A percentile compares a stretch with the other conserved stretches of the same genome.
Evolutionary conservation across 805 yeast species (phyloP).

Genomic region (Hanseniaspora mollemarum): DNA sequence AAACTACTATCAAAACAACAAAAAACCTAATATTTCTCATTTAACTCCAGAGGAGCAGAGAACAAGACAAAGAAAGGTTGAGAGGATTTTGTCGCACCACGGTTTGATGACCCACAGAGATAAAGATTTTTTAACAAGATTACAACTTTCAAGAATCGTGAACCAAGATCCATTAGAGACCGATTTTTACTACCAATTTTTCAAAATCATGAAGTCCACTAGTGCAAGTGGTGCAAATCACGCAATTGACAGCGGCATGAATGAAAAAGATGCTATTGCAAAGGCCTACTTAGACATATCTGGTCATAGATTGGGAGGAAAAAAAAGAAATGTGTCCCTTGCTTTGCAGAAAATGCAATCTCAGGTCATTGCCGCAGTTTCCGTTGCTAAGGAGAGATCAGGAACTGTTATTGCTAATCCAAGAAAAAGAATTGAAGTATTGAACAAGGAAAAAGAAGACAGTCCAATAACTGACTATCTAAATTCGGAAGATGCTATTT

Average conservation of each 20-base stretch:
- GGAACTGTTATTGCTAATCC: conserved; percentile 82
- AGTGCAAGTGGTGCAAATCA: conserved; percentile 4
- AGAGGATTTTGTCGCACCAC: conserved; percentile 64
- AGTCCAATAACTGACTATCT: conserved; percentile 25
- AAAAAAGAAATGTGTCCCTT: conserved; percentile 71
- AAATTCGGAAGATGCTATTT: conserved; percentile 19
- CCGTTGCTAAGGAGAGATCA: conserved; percentile 83
- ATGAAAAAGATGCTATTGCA: conserved; percentile 69
- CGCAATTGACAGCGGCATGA: conserved; percentile 26
- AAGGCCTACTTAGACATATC: conserved; percentile 84
- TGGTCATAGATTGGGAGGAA: conserved; percentile 81
- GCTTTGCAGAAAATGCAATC: conserved; percentile 96
- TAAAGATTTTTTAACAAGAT: conserved; percentile 86
- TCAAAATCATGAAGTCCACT: conserved; percentile 49
- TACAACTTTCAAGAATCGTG: conserved; percentile 89
- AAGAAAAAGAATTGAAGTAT: conserved; percentile 66
- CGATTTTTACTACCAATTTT: conserved; percentile 91
- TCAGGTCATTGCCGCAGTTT: conserved; percentile 91
- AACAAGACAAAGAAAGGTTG: conserved; percentile 62
- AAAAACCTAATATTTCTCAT: conserved; percentile 27
- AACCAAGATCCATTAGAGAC: conserved; percentile 95
- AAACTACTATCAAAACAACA: conserved; percentile 6
- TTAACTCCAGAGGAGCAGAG: conserved; percentile 65
- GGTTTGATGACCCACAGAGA: conserved; percentile 97
- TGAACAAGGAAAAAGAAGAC: conserved; percentile 26